These are phyloP conservation scores for Aspergillus kassunensis DNA, from an alignment of 495 filamentous ascomycete genomes.

Conservation along the genomic window DNA sequence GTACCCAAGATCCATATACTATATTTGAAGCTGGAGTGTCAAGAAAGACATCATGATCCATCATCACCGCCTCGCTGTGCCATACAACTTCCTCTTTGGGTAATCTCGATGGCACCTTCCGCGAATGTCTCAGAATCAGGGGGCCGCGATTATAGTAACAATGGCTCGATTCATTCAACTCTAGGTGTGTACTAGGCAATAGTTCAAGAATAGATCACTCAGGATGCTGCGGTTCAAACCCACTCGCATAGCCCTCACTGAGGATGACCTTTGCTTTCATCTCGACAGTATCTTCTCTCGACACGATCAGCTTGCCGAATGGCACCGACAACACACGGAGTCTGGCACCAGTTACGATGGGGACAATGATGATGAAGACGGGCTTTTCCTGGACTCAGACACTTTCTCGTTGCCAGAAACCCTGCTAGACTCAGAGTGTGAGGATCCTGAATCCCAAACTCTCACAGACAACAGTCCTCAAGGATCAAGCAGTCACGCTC, in stretches of 20 bases:
- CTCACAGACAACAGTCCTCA: background rate
- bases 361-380: slow-evolving; percentile 7
- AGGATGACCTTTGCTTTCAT: slow-evolving; percentile 45
- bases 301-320: slow-evolving; percentile 13
- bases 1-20: too few species aligned
- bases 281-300: slow-evolving; percentile 22
- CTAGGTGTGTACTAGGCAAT: background rate
- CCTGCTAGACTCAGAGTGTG: slow-evolving; percentile 3
- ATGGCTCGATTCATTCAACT: too few species aligned
- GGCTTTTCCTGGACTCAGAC: slow-evolving; percentile 11
- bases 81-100: slow-evolving; percentile 8
- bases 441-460: background rate
- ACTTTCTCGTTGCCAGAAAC: slow-evolving; percentile 4
- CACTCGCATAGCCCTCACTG: slow-evolving; percentile 49
- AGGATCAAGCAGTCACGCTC: background rate
- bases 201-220: background rate
- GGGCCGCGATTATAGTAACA: too few species aligned
- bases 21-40: background rate
- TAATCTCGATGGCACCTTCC: slow-evolving; percentile 6
- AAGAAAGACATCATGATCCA: background rate
- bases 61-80: background rate
- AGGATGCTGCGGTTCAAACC: slow-evolving; percentile 54
- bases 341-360: slow-evolving; percentile 14
- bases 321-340: slow-evolving; percentile 19
- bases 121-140: background rate